phyloP scores from a whole-genome alignment of 129 eudicot species.

The Kitagawia praeruptora region DNA sequence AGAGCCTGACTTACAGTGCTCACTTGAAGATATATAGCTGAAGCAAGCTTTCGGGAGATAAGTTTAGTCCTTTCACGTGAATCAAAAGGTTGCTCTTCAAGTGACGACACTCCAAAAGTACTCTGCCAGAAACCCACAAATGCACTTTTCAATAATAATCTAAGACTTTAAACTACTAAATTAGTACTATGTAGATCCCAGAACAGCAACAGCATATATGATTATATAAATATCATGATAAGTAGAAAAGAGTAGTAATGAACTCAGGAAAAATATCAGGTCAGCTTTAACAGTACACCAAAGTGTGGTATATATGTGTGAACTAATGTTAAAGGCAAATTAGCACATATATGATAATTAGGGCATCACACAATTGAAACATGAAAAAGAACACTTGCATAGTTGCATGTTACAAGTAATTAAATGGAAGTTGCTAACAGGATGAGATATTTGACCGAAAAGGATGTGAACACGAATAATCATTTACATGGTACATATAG shows the following conservation, averaged over 20 bases:
- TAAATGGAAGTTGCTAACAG: not conserved
- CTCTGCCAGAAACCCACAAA: not conserved
- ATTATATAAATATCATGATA: not conserved
- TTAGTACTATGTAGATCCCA: not conserved
- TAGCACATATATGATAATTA: not conserved
- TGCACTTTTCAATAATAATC: not conserved
- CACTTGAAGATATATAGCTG: slow-evolving; percentile 98
- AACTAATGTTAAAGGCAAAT: not conserved
- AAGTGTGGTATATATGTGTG: not conserved
- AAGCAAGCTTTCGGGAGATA: slow-evolving; percentile 76
- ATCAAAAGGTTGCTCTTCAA: slow-evolving; percentile 71
- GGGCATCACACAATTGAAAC: not conserved
- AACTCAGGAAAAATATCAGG: not conserved
- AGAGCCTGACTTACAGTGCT: slow-evolving; percentile 98
- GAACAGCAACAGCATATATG: not conserved
- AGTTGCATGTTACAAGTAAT: not conserved
- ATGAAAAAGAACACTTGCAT: not conserved
- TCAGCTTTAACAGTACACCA: not conserved
- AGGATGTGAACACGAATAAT: not conserved
- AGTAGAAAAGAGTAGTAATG: not conserved
- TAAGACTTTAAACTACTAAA: not conserved
- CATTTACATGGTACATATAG: not conserved
- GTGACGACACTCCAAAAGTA: slow-evolving; percentile 79
- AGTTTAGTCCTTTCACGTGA: slow-evolving; percentile 11
- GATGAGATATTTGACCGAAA: not conserved